Conservation (phyloP, 139 green algal genomes). For the Desmodesmus armatus region DNA sequence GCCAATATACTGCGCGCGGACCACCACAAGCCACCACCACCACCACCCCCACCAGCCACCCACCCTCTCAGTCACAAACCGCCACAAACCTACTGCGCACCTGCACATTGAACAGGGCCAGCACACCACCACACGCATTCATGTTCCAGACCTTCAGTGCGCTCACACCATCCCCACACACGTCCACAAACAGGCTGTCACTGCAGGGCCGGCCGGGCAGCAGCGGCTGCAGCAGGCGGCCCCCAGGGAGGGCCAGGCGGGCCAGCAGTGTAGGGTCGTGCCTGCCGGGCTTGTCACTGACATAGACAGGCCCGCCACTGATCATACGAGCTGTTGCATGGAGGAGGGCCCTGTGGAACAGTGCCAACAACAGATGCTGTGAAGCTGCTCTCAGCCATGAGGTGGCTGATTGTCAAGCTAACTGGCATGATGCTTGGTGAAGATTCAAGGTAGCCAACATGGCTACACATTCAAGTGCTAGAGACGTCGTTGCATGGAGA, state of each 20-base stretch:
- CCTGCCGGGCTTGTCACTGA: constrained; percentile 74
- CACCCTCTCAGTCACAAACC: no score
- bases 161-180: neutral
- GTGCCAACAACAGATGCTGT: neutral
- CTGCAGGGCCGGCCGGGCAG: constrained; percentile 84
- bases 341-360: constrained; percentile 23
- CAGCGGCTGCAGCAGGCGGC: constrained; percentile 64
- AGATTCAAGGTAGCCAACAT: no score
- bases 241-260: constrained; percentile 71
- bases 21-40: no score
- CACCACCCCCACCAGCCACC: no score
- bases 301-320: constrained; percentile 75
- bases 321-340: constrained; percentile 70
- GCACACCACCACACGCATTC: constrained; percentile 63
- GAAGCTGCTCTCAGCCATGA: no score
- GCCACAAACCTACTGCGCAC: no score
- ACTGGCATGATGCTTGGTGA: no score
- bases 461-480: no score
- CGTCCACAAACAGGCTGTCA: constrained; percentile 64
- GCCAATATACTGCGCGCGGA: no score
- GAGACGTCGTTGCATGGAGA: no score
- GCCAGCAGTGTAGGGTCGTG: constrained; percentile 66
- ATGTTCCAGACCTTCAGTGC: constrained; percentile 74
- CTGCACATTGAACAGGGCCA: constrained; percentile 77
- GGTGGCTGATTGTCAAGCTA: no score